Percentiles rank a stretch among this genome's conserved stretches.
Conservation (phyloP, 768 basidiomycete species). For the Pleurotus sapidus region DNA sequence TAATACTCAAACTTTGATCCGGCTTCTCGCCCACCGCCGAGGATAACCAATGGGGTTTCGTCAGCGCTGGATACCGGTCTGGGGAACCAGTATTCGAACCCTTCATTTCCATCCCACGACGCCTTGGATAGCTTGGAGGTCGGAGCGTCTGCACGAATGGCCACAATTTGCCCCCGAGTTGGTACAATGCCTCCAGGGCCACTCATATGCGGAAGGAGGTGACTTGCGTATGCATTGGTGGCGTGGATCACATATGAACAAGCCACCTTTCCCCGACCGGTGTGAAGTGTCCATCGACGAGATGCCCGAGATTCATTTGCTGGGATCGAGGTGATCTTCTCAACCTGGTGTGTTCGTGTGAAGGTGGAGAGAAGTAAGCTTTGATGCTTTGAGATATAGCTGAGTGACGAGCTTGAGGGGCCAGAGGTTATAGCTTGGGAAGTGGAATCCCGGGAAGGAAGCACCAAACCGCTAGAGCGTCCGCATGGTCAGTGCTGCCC, state of each 20-base stretch:
- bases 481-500: background rate
- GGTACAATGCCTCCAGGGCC: conserved; percentile 61
- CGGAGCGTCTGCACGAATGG: conserved; percentile 34
- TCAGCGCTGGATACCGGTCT: conserved; percentile 34
- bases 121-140: conserved; percentile 35
- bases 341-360: conserved; percentile 78
- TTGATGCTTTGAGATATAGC: conserved; percentile 45
- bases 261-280: conserved; percentile 61
- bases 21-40: conserved; percentile 65
- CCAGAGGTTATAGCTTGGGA: conserved; percentile 67
- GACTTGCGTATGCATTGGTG: conserved; percentile 80
- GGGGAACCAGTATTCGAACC: conserved; percentile 83
- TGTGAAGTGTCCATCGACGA: conserved; percentile 53
- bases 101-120: conserved; percentile 49
- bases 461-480: conserved; percentile 37
- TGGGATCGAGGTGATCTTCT: conserved; percentile 29
- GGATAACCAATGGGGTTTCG: conserved; percentile 54
- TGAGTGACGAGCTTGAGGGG: conserved; percentile 78
- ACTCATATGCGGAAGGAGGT: conserved; percentile 69
- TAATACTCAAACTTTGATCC: conserved; percentile 46
- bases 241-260: conserved; percentile 77
- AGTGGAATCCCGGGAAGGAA: conserved; percentile 47
- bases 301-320: conserved; percentile 3
- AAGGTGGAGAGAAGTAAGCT: conserved; percentile 39
- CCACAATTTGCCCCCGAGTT: conserved; percentile 66